Conservation (phyloP, 2,329 filamentous ascomycete species). For the Macrophomina tecta region DNA sequence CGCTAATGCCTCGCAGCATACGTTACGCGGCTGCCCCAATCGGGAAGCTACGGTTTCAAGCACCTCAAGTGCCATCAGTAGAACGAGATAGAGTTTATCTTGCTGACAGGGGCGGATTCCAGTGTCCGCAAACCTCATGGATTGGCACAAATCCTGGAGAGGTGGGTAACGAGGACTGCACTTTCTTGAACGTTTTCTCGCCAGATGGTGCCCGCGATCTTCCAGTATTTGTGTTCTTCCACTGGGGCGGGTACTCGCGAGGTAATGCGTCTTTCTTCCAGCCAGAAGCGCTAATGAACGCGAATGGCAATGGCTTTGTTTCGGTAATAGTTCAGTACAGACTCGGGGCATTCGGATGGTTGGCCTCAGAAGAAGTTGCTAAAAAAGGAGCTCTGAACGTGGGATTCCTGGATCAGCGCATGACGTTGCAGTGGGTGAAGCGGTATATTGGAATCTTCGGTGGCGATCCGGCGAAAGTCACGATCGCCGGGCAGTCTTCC, state of each 20-base stretch:
- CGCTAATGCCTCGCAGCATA: too few relatives aligned
- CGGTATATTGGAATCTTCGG: slow-evolving; percentile 59
- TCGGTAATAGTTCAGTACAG: not conserved
- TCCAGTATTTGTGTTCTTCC: not conserved
- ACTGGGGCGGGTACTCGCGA: not conserved
- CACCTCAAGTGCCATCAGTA: too few relatives aligned
- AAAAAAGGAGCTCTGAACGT: slow-evolving; percentile 62
- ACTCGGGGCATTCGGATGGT: not conserved
- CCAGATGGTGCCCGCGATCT: not conserved
- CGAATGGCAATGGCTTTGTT: not conserved
- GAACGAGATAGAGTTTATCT: too few relatives aligned
- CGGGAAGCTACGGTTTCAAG: too few relatives aligned
- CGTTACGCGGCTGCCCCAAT: too few relatives aligned
- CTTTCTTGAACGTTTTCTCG: not conserved
- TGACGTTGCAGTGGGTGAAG: slow-evolving; percentile 66
- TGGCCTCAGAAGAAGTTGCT: not conserved
- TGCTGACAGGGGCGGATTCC: too few relatives aligned
- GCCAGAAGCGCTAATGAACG: not conserved
- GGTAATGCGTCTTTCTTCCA: not conserved
- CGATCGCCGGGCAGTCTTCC: slow-evolving; percentile 66
- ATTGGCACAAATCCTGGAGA: too few relatives aligned
- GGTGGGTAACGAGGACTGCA: not conserved
- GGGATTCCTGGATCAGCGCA: slow-evolving; percentile 68
- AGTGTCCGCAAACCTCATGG: too few relatives aligned
- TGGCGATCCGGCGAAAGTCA: slow-evolving; percentile 64